phyloP scores from a whole-genome alignment of 2,329 filamentous ascomycete species.

The Corynespora cassiicola region DNA sequence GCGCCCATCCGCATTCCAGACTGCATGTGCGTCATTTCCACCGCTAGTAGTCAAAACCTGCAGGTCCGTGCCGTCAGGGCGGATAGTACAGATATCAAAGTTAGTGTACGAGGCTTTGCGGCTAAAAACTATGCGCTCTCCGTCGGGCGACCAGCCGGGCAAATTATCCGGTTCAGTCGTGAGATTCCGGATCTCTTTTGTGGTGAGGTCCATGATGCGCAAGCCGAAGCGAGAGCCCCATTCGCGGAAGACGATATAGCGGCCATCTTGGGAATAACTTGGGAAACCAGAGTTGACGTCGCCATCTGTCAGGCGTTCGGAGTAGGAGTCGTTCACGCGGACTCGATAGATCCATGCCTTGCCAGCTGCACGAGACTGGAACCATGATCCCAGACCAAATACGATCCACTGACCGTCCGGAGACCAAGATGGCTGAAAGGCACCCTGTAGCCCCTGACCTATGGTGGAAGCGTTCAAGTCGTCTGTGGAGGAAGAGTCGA shows the following conservation, averaged over 20 bases:
- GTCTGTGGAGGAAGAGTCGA: conserved; percentile 27
- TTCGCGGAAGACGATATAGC: conserved; percentile 45
- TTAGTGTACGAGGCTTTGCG: conserved; percentile 40
- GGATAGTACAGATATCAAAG: conserved; percentile 52
- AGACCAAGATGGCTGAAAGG: conserved; percentile 51
- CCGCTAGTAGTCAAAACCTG: conserved; percentile 40
- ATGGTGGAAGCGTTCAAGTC: conserved; percentile 20
- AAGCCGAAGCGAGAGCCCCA: conserved; percentile 42
- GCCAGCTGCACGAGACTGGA: conserved; percentile 37
- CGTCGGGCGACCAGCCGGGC: conserved; percentile 49
- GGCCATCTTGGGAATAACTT: conserved; percentile 47
- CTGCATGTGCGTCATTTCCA: conserved; percentile 54
- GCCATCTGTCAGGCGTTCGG: conserved; percentile 43
- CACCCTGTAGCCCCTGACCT: conserved; percentile 39
- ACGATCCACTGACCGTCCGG: conserved; percentile 47
- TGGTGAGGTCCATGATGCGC: conserved; percentile 37
- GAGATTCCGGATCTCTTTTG: conserved; percentile 33
- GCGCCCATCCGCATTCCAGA: conserved; percentile 51
- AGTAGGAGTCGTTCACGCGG: conserved; percentile 28
- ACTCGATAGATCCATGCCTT: conserved; percentile 27
- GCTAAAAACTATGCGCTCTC: conserved; percentile 48
- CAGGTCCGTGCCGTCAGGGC: conserved; percentile 49
- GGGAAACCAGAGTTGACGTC: conserved; percentile 50
- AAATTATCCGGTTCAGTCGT: conserved; percentile 50
- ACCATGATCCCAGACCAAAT: conserved; percentile 51